Conservation (phyloP, 2,329 filamentous ascomycete species). For the Lachnellula suecica region DNA sequence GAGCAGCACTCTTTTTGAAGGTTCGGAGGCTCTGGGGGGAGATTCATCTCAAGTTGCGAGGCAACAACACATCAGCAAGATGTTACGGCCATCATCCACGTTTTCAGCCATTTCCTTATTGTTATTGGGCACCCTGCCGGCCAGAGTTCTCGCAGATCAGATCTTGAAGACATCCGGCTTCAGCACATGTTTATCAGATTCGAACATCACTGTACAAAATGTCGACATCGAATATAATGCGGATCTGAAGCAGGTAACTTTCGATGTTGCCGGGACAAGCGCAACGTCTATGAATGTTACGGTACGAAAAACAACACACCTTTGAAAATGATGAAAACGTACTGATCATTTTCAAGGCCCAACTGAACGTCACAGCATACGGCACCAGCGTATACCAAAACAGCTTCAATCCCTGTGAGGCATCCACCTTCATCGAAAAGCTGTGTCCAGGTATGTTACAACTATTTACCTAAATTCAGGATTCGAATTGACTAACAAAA, state of each 20-base stretch:
- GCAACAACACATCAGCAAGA: constrained; percentile 20
- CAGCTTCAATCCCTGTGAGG: constrained; percentile 79
- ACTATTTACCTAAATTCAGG: neutral
- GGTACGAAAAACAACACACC: constrained; percentile 7
- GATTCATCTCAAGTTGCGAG: constrained; percentile 1
- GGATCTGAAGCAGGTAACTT: constrained; percentile 68
- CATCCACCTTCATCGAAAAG: constrained; percentile 62
- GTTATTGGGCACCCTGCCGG: constrained; percentile 28
- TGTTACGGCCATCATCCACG: constrained; percentile 29
- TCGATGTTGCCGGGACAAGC: constrained; percentile 81
- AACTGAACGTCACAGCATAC: constrained; percentile 77
- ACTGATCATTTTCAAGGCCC: constrained; percentile 7
- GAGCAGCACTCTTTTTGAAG: neutral
- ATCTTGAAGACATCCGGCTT: constrained; percentile 81
- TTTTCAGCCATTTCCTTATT: constrained; percentile 29
- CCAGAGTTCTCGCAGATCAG: constrained; percentile 59
- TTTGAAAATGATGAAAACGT: neutral
- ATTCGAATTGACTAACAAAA: constrained; percentile 10
- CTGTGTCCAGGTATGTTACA: constrained; percentile 73
- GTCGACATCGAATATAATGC: constrained; percentile 80
- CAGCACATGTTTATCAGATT: constrained; percentile 63
- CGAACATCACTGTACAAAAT: constrained; percentile 67
- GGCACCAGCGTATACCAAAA: constrained; percentile 78
- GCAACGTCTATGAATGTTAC: constrained; percentile 63
- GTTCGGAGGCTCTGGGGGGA: constrained; percentile 9